Evolutionary conservation across 176 grass and related monocot genomes (phyloP).

Genomic region (Oryza meridionalis): DNA sequence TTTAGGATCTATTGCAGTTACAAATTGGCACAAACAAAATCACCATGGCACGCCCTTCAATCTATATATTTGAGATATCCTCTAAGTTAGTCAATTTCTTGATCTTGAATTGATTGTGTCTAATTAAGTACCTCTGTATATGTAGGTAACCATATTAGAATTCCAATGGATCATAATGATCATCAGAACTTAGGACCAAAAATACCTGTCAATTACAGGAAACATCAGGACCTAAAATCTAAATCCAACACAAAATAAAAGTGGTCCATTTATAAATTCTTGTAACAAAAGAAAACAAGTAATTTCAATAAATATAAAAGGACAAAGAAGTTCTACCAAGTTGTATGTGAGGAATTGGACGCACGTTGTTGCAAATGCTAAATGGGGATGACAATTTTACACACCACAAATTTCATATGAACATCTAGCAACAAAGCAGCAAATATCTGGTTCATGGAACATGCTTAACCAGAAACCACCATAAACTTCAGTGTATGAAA

Average conservation of each 20-base stretch:
- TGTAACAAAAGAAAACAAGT: background rate
- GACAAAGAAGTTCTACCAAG: background rate
- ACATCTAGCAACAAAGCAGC: background rate
- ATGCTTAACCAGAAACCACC: background rate
- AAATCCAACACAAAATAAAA: background rate
- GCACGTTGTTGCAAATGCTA: background rate
- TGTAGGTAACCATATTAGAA: conserved; percentile 4
- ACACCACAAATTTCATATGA: background rate
- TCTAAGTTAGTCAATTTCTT: conserved; percentile 3
- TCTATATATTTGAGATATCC: background rate
- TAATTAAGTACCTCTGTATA: background rate
- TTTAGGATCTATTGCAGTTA: conserved; percentile 9
- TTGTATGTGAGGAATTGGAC: background rate
- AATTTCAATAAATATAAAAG: background rate
- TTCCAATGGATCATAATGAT: background rate
- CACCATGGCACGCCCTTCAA: background rate
- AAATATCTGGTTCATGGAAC: conserved; percentile 10
- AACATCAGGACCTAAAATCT: background rate
- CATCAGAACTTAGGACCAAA: background rate
- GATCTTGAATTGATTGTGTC: background rate
- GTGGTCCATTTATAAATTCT: background rate
- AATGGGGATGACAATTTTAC: background rate
- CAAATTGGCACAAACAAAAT: background rate
- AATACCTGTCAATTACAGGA: background rate
- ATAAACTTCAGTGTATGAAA: background rate